These are phyloP conservation scores for Albugo candida DNA, from an alignment of 352 stramenopile genomes.

Conservation along the genomic window DNA sequence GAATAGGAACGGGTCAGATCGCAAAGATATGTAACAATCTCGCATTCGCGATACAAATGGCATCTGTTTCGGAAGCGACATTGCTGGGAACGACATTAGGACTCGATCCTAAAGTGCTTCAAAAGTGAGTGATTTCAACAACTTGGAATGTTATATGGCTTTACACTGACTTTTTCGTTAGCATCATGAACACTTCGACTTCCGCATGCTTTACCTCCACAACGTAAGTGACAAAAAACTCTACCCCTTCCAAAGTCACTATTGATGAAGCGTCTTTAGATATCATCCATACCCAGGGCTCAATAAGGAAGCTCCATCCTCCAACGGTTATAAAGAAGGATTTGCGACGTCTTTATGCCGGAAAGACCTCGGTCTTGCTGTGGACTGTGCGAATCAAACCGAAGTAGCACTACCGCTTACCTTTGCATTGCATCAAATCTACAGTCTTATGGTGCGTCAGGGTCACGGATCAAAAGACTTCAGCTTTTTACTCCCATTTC, in stretches of 20 bases:
- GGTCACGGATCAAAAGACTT: slow-evolving; percentile 75
- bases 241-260: background rate
- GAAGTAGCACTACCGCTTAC: slow-evolving; percentile 63
- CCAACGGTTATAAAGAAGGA: slow-evolving; percentile 76
- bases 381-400: slow-evolving; percentile 76
- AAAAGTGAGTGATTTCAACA: slow-evolving; percentile 14
- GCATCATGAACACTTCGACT: slow-evolving; percentile 94
- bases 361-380: slow-evolving; percentile 92
- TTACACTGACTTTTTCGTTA: slow-evolving; percentile 1
- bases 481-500: slow-evolving; percentile 64
- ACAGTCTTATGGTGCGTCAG: slow-evolving; percentile 59
- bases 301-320: slow-evolving; percentile 76
- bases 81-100: slow-evolving; percentile 90
- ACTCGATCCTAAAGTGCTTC: slow-evolving; percentile 86
- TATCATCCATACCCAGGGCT: slow-evolving; percentile 90
- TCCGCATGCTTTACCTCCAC: slow-evolving; percentile 92
- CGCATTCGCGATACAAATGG: slow-evolving; percentile 93
- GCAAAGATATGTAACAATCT: slow-evolving; percentile 98
- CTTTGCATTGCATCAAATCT: slow-evolving; percentile 54
- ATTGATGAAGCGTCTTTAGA: slow-evolving; percentile 4
- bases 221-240: slow-evolving; percentile 38
- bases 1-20: slow-evolving; percentile 46
- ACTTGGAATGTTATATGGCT: background rate
- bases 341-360: slow-evolving; percentile 88
- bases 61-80: slow-evolving; percentile 90